Evolutionary conservation across 2,329 filamentous ascomycete genomes (phyloP).

Genomic region (Ceratocystis papillata): DNA sequence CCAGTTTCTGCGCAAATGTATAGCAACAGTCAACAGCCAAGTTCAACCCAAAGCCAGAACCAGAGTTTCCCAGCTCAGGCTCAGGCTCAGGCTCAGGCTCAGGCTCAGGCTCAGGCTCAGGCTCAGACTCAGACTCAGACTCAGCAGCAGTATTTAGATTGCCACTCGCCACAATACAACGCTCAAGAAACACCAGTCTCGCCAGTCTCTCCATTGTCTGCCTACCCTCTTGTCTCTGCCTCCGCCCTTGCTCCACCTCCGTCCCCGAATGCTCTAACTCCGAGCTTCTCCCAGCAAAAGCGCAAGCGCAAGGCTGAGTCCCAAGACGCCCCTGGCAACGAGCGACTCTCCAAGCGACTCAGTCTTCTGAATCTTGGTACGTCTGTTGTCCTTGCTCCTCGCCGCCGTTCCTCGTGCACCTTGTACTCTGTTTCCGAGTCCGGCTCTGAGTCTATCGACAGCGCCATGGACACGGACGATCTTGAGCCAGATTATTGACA

Average conservation of each 20-base stretch:
- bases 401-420: conserved; percentile 18
- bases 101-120: not conserved
- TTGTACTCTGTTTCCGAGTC: conserved; percentile 19
- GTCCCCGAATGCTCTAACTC: too few species aligned
- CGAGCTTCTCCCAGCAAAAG: conserved; percentile 34
- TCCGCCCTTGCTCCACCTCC: not conserved
- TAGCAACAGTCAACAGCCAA: not conserved
- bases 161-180: not conserved
- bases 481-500: conserved; percentile 27
- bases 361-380: conserved; percentile 72
- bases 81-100: not conserved
- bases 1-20: not conserved
- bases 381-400: conserved; percentile 27
- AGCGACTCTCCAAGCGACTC: conserved; percentile 75
- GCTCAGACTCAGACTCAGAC: conserved; percentile 6
- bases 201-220: not conserved
- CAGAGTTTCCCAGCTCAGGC: not conserved
- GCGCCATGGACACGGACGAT: conserved; percentile 24
- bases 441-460: conserved; percentile 20
- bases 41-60: too few species aligned
- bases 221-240: conserved; percentile 17
- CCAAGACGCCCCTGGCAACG: conserved; percentile 44
- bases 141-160: not conserved
- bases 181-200: not conserved
- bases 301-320: conserved; percentile 39